phyloP scores from a whole-genome alignment of 2,329 filamentous ascomycete genomes.

The Fusarium sp. region DNA sequence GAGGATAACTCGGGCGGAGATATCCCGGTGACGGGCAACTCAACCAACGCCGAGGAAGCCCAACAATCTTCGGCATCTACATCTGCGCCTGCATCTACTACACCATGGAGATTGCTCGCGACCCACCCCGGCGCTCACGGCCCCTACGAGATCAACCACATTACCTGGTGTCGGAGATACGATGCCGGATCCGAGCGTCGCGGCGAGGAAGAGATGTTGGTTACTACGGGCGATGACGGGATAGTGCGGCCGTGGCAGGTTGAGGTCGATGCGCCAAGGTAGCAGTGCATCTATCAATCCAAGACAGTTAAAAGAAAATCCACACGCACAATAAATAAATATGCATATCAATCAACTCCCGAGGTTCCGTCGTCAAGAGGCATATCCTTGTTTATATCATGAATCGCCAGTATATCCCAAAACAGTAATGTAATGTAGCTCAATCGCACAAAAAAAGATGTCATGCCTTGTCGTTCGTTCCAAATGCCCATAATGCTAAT shows the following conservation, averaged over 20 bases:
- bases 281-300: constrained; percentile 6
- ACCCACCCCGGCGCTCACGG: constrained; percentile 83
- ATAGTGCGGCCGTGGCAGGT: constrained; percentile 85
- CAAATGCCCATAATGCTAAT: constrained; percentile 37
- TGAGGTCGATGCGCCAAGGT: constrained; percentile 29
- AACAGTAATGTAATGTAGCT: background rate
- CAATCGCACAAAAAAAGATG: constrained; percentile 33
- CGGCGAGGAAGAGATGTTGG: constrained; percentile 81
- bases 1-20: constrained; percentile 15
- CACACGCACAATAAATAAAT: background rate
- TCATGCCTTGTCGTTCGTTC: constrained; percentile 41
- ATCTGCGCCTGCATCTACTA: background rate
- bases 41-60: constrained; percentile 32
- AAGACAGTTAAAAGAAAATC: constrained; percentile 1
- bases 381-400: background rate
- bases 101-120: constrained; percentile 77
- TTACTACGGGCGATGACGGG: constrained; percentile 94
- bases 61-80: constrained; percentile 48
- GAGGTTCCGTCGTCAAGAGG: background rate
- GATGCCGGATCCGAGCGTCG: constrained; percentile 70
- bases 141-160: constrained; percentile 94
- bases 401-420: constrained; percentile 13
- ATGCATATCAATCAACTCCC: background rate
- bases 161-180: constrained; percentile 85
- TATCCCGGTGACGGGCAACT: constrained; percentile 39